Conservation (phyloP, 2,329 filamentous ascomycete species). For the Gyromitra esculenta region DNA sequence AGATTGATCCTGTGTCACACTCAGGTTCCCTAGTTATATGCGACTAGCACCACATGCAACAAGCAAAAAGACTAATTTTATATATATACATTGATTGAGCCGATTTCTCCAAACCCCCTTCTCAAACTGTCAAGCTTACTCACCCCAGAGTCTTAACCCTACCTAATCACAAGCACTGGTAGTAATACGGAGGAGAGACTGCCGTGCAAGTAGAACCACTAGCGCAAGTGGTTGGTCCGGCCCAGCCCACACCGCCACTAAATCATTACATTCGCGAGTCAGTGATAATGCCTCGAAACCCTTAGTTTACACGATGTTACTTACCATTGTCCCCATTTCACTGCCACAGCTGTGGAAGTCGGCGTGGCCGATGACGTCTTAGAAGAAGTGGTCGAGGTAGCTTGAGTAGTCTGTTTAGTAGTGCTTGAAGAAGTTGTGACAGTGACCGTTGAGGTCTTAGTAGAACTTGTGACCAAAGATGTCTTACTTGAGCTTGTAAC, state of each 20-base stretch:
- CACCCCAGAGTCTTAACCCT: neutral
- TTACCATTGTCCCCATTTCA: slow-evolving; percentile 58
- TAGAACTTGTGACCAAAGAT: neutral
- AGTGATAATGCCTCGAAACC: neutral
- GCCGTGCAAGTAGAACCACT: slow-evolving; percentile 56
- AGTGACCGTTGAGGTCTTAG: slow-evolving; percentile 20
- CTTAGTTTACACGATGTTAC: neutral
- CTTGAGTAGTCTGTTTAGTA: neutral
- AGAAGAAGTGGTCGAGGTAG: neutral
- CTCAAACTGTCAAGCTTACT: neutral
- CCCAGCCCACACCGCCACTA: slow-evolving; percentile 59
- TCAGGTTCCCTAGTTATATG: neutral
- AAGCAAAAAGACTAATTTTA: neutral
- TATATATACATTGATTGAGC: slow-evolving; percentile 8
- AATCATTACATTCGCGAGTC: neutral
- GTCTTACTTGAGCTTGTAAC: slow-evolving; percentile 13
- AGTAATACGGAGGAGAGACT: slow-evolving; percentile 57
- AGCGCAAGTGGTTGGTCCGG: slow-evolving; percentile 58
- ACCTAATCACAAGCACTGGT: slow-evolving; percentile 57
- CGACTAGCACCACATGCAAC: neutral
- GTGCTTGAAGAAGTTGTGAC: neutral
- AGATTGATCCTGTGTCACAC: neutral
- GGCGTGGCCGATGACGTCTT: slow-evolving; percentile 14
- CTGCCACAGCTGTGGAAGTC: slow-evolving; percentile 35
- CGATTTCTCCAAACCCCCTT: neutral